Conservation (phyloP, 2,329 filamentous ascomycete genomes). For the Sclerotiophoma versabilis region DNA sequence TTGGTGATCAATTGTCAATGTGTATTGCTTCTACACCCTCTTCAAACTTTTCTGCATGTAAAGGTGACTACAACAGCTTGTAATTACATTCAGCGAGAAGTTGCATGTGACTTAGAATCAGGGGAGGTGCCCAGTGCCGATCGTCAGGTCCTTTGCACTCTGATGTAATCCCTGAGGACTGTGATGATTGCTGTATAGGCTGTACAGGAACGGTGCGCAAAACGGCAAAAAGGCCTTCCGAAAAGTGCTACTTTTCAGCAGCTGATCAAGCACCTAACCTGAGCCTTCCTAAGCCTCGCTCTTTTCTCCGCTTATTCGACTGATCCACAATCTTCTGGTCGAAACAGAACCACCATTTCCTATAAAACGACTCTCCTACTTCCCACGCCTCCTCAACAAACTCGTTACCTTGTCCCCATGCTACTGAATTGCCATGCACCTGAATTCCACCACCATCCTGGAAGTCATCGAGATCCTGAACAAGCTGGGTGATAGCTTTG, state of each 20-base stretch:
- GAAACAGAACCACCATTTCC: constrained; percentile 68
- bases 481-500: constrained; percentile 59
- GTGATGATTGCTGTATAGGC: too few species aligned
- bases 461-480: constrained; percentile 65
- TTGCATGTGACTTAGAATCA: too few species aligned
- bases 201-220: too few species aligned
- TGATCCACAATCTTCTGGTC: constrained; percentile 61
- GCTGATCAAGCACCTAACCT: constrained; percentile 9
- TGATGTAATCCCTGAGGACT: too few species aligned
- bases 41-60: too few species aligned
- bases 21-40: too few species aligned
- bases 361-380: constrained; percentile 64
- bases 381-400: constrained; percentile 62
- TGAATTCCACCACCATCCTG: constrained; percentile 55
- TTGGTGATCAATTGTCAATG: too few species aligned
- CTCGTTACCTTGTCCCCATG: constrained; percentile 59
- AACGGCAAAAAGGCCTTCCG: neutral
- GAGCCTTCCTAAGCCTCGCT: constrained; percentile 52
- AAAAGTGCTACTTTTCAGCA: neutral
- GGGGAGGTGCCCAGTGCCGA: too few species aligned
- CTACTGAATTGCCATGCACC: constrained; percentile 39
- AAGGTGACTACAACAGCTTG: too few species aligned
- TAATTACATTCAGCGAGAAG: too few species aligned
- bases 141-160: too few species aligned
- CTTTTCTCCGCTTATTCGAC: constrained; percentile 60